phyloP scores from a whole-genome alignment of 768 basidiomycete genomes.

The Brasilioporus rufonigricans region DNA sequence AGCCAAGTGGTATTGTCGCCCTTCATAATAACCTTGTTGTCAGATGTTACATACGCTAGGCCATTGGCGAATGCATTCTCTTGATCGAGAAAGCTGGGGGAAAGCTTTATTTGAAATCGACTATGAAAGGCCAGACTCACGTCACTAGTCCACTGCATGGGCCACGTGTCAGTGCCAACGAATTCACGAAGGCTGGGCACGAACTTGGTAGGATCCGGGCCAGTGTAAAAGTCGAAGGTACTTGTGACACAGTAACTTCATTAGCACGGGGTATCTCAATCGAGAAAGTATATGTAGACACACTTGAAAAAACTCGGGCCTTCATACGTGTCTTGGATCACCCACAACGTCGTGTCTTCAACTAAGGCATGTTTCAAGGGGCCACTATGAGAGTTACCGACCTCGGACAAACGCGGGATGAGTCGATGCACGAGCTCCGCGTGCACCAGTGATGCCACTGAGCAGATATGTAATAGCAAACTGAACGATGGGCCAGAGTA shows the following conservation, averaged over 20 bases:
- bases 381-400: background rate
- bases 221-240: constrained; percentile 57
- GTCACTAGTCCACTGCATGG: constrained; percentile 61
- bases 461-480: constrained; percentile 14
- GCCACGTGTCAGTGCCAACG: constrained; percentile 11
- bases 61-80: constrained; percentile 49
- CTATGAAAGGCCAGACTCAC: constrained; percentile 40
- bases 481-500: constrained; percentile 7
- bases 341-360: constrained; percentile 53
- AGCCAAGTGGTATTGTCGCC: constrained; percentile 67
- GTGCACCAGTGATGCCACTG: constrained; percentile 12
- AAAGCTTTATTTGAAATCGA: constrained; percentile 6
- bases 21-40: constrained; percentile 70
- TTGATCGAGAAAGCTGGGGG: constrained; percentile 57
- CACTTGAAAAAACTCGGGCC: constrained; percentile 73
- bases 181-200: constrained; percentile 4
- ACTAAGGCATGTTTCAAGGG: constrained; percentile 16
- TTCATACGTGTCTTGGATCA: constrained; percentile 63
- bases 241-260: constrained; percentile 31
- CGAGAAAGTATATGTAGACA: constrained; percentile 21
- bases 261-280: constrained; percentile 1
- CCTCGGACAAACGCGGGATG: constrained; percentile 1
- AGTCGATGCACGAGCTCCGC: constrained; percentile 7
- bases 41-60: constrained; percentile 55
- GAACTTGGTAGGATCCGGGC: constrained; percentile 63